Base-by-base conservation (phyloP, 495 filamentous ascomycete genomes). In the Letharia columbiana region DNA sequence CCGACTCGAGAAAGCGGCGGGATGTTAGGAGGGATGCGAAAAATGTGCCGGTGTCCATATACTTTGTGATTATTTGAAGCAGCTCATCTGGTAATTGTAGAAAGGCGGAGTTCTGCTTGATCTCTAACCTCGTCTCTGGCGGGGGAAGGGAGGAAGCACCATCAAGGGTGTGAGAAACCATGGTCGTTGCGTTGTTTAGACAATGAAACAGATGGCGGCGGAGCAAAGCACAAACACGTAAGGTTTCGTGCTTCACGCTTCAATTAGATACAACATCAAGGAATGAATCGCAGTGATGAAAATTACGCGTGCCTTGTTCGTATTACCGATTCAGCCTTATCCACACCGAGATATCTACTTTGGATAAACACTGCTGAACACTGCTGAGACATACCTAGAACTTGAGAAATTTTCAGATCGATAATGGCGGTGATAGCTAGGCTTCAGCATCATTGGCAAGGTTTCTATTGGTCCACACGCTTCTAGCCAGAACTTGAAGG, bases 11-110 rank as follows among this genome's bases (percentile, higher is more conserved):
- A 33, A 71, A 61, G 20, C 50, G n/a, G 50, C 71, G 69, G 66
- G 67, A 72, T 37, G 71, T 71, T 17, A 69, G 61, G 31, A 72
- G 65, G 17, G 66, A 66, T 35, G 62, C 56, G 28, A 66, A 71
- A 60, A 72, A 69, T 31, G 63, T 70, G 0, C 57, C 64, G 44
- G 47, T 23, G 47, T 72, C 69, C 66, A 71, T 71, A 35, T 71
- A 67, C 62, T 65, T 54, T 60, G 49, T 60, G 50, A 72, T 71
- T 20, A 50, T 61, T 35, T 71, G 67, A 17, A 72, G 61, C 10
- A 71, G 59, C 42, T 71, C 71, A 18, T 49, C 35, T 9, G 71
- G 69, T 35, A 72, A 61, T 31, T 33, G 60, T 44, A 71, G 56
- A 3, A 72, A 31, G 20, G 40, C 12, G 15, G 66, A 66, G 1